Conservation (phyloP, 495 filamentous ascomycete genomes). For the Penicillium maclennaniae region DNA sequence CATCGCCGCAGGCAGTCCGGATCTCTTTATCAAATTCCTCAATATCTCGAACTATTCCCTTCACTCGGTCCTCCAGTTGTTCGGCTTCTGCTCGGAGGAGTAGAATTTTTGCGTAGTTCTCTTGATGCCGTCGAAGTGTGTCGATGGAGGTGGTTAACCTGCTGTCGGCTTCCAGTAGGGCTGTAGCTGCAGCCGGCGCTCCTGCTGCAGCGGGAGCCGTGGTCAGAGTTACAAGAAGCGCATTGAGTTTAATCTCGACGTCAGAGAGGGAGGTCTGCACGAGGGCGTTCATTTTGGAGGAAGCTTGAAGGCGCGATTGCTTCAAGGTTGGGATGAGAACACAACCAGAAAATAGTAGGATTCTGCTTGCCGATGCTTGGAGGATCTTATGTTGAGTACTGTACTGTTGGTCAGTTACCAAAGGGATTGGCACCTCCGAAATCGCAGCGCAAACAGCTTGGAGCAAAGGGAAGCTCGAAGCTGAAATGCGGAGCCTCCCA, state of each 20-base stretch:
- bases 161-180: constrained; percentile 44
- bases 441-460: neutral
- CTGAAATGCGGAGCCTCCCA: neutral
- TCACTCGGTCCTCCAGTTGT: constrained; percentile 37
- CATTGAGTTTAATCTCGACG: constrained; percentile 42
- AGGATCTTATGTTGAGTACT: neutral
- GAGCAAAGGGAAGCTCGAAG: neutral
- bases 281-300: constrained; percentile 34
- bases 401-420: neutral
- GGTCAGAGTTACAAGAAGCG: constrained; percentile 39
- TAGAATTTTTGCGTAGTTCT: constrained; percentile 40
- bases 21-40: constrained; percentile 40
- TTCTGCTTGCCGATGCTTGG: neutral
- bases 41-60: constrained; percentile 39
- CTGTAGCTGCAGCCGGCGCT: constrained; percentile 37
- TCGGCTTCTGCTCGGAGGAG: constrained; percentile 36
- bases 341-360: neutral
- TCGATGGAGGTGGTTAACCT: constrained; percentile 35
- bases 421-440: neutral
- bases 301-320: neutral
- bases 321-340: neutral
- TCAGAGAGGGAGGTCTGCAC: constrained; percentile 35
- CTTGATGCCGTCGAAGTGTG: constrained; percentile 42
- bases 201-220: constrained; percentile 41
- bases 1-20: constrained; percentile 29